Base-by-base conservation (phyloP, 331 rosid species). In the Quercus tomentella region DNA sequence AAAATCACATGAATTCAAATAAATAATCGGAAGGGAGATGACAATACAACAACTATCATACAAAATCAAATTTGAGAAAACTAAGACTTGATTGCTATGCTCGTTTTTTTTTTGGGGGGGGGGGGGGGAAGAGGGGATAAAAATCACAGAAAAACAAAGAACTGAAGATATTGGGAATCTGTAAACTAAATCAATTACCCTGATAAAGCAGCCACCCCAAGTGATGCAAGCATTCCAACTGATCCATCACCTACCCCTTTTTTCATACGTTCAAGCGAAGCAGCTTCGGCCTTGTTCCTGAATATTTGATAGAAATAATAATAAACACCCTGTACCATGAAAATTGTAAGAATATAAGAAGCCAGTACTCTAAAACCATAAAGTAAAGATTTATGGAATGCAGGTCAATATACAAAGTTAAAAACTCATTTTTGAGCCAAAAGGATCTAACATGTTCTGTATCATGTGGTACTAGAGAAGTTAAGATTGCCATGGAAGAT, bases 281-380 rank as follows among this genome's bases (percentile, higher is more conserved):
- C 94, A 82, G 76, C 91, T 86, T 91, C 92, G 37, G 96, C 98
- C 87, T 89, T 89, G 88, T 78, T 88, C 98, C 99, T 93, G 97
- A 95, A 95, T 93, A 95, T 86, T 88, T 95, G 99, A 92, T 95
- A 95, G 99, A 95, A 95, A 89, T 95, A 95, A 88, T 95, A 95
- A 86, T 93, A 95, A 91, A 95, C 99, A 88, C 99, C 99, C 96
- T 91, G 98, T 90, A 82, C 87, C 83, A 89, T 86, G 79, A 84
- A 81, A 90, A 87, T 80, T 58, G 70, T 76, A 69, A 82, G 82
- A 68, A 78, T 74, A 79, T 89, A 88, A 86, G 92, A 86, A 80
- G 65, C 82, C 72, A 71, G 54, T 81, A 75, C 84, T 66, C 80
- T 74, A 79, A 74, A 81, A 88, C n/a, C 77, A 68, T 28, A 31